A percentile compares a stretch with the other conserved stretches of the same genome.
Conservation (phyloP, 352 stramenopile species). For the Globisporangium uncinulatum region DNA sequence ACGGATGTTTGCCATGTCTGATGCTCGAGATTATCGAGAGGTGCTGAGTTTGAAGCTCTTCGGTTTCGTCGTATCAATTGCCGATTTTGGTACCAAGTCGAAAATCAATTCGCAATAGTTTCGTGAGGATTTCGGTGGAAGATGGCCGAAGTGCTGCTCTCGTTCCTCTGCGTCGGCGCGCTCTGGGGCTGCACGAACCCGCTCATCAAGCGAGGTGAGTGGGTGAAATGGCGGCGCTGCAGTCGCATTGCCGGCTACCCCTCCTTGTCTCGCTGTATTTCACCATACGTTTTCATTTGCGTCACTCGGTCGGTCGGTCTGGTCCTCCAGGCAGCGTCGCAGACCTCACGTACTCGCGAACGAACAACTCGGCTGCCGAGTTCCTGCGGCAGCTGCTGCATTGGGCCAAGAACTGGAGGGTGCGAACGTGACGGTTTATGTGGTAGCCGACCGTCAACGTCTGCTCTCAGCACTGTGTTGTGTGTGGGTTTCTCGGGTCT, state of each 20-base stretch:
- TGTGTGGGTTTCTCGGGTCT: background rate
- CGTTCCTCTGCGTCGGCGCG: constrained; percentile 78
- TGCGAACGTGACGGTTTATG: constrained; percentile 7
- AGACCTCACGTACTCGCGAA: constrained; percentile 46
- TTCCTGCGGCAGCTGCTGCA: constrained; percentile 39
- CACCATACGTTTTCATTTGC: background rate
- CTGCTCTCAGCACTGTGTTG: background rate
- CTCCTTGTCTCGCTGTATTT: background rate
- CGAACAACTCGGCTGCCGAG: constrained; percentile 52
- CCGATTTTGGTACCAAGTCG: background rate
- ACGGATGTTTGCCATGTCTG: too few species aligned
- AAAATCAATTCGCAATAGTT: background rate
- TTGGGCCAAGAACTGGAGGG: constrained; percentile 70
- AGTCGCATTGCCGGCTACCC: background rate
- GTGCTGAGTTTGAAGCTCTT: background rate
- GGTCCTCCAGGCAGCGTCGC: constrained; percentile 39
- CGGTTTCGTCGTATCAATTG: background rate
- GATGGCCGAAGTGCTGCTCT: constrained; percentile 30
- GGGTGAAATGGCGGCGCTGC: background rate
- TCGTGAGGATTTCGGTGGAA: background rate
- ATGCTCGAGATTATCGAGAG: too few species aligned
- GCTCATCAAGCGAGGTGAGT: constrained; percentile 68
- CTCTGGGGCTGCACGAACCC: constrained; percentile 86
- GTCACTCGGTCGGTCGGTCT: too few species aligned
- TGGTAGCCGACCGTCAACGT: background rate